Evolutionary conservation across 1,284 basidiomycete genomes (phyloP), one percentile per base, ranked within the genome.

Genomic region (Tylopilus orsonianus): DNA sequence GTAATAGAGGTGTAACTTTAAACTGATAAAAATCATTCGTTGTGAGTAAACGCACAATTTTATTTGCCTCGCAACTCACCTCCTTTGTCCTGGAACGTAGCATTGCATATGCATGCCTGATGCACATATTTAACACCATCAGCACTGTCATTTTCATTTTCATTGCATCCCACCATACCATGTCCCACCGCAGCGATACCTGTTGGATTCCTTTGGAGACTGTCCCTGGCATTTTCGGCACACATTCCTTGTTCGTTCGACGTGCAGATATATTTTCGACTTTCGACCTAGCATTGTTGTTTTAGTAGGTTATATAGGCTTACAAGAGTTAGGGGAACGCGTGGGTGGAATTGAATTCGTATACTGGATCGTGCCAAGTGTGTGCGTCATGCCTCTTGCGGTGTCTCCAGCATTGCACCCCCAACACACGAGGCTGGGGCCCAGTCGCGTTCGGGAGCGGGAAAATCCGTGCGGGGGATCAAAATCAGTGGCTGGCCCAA

Each of bases 191-290:
- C 38, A 48, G 48, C 42, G 22, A 48, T 33, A 41, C 36, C 27
- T 23, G 18, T 44, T 38, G 46, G 41, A 44, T 50, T 42, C 38
- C 16, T 38, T 43, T 32, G 40, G 22, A 30, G 30, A 26, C 10
- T 22, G 32, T 40, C 37, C 30, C 46, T 37, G 14, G 22, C n/a
- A 19, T 39, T 60, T 51, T 49, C 12, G 10, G 37, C 44, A 44
- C 54, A 55, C 48, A 39, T 45, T 12, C 14, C 33, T 43, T 41
- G 18, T 61, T 56, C 46, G 49, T 62, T 59, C 41, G 13, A 22
- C 40, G 57, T 48, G 48, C 52, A 52, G 48, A 49, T n/a, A 42
- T 52, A 55, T 5, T 32, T 61, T 62, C 60, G 59, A 53, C 41
- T 14, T 64, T 60, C 48, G 20, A 37, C 10, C 41, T 54, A 44